These are phyloP conservation scores for Cinnamomum chago DNA, from an alignment of 164 flowering plant species.

Conservation along the genomic window DNA sequence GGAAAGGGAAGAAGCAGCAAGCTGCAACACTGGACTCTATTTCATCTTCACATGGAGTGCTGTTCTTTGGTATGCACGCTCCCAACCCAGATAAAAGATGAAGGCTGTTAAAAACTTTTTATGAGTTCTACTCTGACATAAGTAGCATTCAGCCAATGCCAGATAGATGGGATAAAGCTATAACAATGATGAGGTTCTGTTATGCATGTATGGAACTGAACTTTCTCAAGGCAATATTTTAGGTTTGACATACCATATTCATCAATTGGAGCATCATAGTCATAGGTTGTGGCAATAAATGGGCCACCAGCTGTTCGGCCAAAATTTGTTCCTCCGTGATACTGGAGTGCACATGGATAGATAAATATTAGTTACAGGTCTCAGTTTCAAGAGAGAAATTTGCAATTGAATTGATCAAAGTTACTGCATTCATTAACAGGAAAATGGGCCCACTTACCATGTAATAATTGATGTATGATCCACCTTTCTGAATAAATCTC, in stretches of 20 bases:
- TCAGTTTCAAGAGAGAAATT: background rate
- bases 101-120: too few relatives aligned
- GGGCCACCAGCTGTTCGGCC: constrained; percentile 99
- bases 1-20: background rate
- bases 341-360: constrained; percentile 39
- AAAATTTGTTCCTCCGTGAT: constrained; percentile 98
- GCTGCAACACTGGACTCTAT: background rate
- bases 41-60: background rate
- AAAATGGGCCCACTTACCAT: constrained; percentile 52
- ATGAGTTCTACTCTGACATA: too few relatives aligned
- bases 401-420: background rate
- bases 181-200: too few relatives aligned
- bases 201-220: background rate
- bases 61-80: too few relatives aligned
- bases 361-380: background rate
- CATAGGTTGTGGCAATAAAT: constrained; percentile 95
- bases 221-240: background rate
- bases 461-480: constrained; percentile 86
- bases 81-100: too few relatives aligned
- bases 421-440: background rate
- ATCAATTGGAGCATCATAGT: constrained; percentile 98
- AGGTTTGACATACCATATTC: constrained; percentile 71
- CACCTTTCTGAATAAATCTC: constrained; percentile 90
- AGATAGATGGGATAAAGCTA: too few relatives aligned
- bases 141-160: too few relatives aligned